Evolutionary conservation across 176 grass and related monocot genomes (phyloP).

Genomic region (Carex kokanica): DNA sequence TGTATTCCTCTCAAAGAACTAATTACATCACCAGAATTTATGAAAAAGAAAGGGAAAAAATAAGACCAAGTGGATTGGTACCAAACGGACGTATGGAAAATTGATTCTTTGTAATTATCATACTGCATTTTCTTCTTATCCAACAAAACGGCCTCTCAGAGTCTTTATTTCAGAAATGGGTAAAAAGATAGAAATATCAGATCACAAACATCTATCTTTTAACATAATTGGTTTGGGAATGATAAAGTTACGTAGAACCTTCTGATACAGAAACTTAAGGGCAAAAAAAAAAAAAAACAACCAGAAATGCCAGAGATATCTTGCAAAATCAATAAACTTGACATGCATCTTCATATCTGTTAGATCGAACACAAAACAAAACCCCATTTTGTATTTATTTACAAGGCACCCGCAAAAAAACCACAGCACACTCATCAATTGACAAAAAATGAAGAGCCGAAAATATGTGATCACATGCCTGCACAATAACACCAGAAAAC

Average conservation of each 20-base stretch:
- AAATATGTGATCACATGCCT: not conserved
- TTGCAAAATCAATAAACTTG: not conserved
- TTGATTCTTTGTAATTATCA: no score
- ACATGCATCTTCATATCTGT: not conserved
- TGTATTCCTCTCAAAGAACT: no score
- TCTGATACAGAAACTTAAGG: no score
- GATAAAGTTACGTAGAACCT: no score
- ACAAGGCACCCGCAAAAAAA: constrained; percentile 13
- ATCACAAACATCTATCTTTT: not conserved
- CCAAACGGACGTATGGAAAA: no score
- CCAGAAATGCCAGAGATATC: not conserved
- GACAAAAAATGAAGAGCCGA: not conserved
- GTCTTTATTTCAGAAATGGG: not conserved
- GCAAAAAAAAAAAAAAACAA: no score
- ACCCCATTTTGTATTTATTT: constrained; percentile 15
- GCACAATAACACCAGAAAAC: not conserved
- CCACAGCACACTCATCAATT: not conserved
- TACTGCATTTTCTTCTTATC: no score
- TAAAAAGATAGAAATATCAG: not conserved
- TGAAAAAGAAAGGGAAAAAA: no score
- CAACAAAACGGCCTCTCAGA: not conserved
- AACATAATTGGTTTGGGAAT: not conserved
- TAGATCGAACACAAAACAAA: not conserved
- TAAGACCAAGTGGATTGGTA: no score
- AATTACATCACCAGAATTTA: no score